Evolutionary conservation across 352 stramenopile genomes (phyloP).

Genomic region (Pythium chondricola): DNA sequence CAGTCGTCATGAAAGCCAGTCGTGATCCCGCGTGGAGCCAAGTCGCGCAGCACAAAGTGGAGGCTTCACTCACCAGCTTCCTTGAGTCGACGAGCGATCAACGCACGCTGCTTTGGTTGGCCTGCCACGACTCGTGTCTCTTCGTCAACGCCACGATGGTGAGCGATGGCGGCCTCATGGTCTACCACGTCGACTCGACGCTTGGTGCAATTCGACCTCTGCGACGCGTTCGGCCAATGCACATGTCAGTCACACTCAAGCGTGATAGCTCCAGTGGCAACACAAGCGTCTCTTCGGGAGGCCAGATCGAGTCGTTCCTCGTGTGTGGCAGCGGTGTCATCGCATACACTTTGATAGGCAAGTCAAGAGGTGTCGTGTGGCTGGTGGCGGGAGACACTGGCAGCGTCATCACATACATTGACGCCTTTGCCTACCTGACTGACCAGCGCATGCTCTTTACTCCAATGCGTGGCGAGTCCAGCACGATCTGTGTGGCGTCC

Average conservation of each 20-base stretch:
- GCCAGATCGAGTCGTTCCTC: background rate
- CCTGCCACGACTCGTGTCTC: slow-evolving; percentile 2
- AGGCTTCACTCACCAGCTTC: background rate
- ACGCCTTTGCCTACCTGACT: slow-evolving; percentile 10
- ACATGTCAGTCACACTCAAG: background rate
- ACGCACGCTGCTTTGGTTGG: background rate
- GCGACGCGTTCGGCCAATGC: background rate
- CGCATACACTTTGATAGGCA: background rate
- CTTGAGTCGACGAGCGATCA: background rate
- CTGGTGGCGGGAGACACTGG: background rate
- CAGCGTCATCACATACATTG: slow-evolving; percentile 1
- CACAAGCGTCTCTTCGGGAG: no score
- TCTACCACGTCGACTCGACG: background rate
- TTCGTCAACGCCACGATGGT: slow-evolving; percentile 13
- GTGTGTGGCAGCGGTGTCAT: slow-evolving; percentile 5
- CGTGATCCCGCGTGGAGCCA: background rate
- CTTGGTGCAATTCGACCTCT: slow-evolving; percentile 2
- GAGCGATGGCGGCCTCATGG: background rate
- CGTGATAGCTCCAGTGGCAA: background rate
- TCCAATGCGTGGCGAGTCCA: background rate
- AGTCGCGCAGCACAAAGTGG: background rate
- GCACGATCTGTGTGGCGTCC: background rate
- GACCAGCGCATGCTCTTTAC: background rate
- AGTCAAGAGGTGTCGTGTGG: slow-evolving; percentile 5
- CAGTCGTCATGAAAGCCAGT: background rate